Evolutionary conservation across 2,329 filamentous ascomycete species (phyloP).

Genomic region (Colletotrichum tropicicola): DNA sequence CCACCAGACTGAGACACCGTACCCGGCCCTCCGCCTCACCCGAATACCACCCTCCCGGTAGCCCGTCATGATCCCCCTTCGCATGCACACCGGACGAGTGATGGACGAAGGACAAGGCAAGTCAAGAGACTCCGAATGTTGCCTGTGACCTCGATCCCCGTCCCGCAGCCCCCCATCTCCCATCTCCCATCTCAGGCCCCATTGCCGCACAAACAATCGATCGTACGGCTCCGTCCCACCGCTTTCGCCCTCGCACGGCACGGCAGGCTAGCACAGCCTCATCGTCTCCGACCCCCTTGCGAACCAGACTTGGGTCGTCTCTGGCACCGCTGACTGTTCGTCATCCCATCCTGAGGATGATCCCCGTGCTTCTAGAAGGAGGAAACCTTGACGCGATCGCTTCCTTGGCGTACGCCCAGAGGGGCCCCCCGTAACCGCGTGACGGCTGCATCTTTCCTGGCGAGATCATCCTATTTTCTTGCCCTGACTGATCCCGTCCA

Average conservation of each 20-base stretch:
- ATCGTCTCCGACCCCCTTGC: neutral
- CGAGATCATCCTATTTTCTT: neutral
- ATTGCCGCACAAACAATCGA: neutral
- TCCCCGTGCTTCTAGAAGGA: constrained; percentile 21
- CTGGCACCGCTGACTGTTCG: neutral
- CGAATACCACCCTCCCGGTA: constrained; percentile 20
- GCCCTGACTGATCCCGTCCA: neutral
- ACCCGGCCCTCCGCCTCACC: neutral
- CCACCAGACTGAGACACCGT: constrained; percentile 24
- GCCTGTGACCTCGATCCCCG: neutral
- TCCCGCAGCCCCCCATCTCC: neutral
- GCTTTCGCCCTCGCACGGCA: no score
- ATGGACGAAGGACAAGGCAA: no score
- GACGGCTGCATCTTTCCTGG: neutral
- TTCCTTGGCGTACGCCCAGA: constrained; percentile 2
- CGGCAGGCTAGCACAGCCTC: neutral
- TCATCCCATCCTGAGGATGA: constrained; percentile 14
- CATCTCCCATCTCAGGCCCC: neutral
- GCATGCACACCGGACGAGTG: no score
- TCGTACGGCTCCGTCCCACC: neutral
- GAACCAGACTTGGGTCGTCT: constrained; percentile 2
- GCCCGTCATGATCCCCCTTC: neutral
- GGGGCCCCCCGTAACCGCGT: neutral
- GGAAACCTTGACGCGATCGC: constrained; percentile 6
- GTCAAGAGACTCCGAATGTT: no score